Base-by-base conservation (phyloP, 2,329 filamentous ascomycete genomes). In the Orbilia quercus region DNA sequence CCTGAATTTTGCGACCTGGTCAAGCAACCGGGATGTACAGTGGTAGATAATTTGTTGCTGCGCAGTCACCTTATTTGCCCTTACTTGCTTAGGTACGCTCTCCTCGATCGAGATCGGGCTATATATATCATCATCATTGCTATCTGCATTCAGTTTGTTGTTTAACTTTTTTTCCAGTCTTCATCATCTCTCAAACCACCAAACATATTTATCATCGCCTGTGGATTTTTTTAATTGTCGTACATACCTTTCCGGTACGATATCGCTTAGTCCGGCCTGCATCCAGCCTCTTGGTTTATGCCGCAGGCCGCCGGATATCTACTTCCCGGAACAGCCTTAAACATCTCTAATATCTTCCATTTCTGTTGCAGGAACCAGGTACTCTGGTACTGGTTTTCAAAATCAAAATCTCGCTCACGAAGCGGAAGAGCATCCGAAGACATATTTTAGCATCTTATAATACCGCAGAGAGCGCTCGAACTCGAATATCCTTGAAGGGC, bases 261-360 rank as follows among this genome's bases (percentile, higher is more conserved):
- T 20, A 45, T 53, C 31, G 31, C 36, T 55, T 14, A 14, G 9
- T 55, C 3, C 1, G 25, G 36, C 18, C 18, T 34, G 36, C 16
- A 2, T 36, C 59, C 59, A 64, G 38, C 59, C 59, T 64, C 59
- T 64, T 50, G 48, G 16, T 64, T 64, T 64, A 54, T 50, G 34
- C 54, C 50, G 16, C 28, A 38, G 14, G 25, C 28, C 22, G 18
- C 22, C 14, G 45, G 34, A 55, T n/a, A n/a, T n/a, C n/a, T n/a
- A n/a, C n/a, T n/a, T n/a, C n/a, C n/a, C 45, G 20, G 45, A 25
- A 14, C 48, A 34, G 36, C 12, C 22, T 31, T 31, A 7, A 31
- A 42, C 28, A 51, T 31, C 31, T n/a, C 28, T 22, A 9, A 47
- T 36, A 47, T 31, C 12, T 47, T 64, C 25, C 59, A 12, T 60